Conservation (phyloP, 2,329 filamentous ascomycete species). For the Fusarium staphyleae region DNA sequence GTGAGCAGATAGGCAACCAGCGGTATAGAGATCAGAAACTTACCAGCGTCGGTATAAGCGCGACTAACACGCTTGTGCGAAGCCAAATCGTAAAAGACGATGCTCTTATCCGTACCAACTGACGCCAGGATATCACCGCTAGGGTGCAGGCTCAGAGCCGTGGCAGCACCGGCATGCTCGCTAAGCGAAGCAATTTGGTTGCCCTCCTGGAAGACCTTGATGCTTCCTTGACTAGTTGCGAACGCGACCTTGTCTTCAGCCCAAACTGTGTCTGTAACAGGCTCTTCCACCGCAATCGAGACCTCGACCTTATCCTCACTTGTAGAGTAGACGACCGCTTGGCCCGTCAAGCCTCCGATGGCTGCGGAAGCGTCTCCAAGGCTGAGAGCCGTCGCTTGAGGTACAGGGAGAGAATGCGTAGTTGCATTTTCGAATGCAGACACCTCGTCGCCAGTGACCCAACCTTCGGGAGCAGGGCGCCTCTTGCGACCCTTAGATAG, state of each 20-base stretch:
- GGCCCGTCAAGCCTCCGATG: constrained; percentile 76
- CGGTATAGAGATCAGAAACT: constrained; percentile 46
- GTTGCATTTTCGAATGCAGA: constrained; percentile 54
- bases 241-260: constrained; percentile 73
- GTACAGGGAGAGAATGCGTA: constrained; percentile 56
- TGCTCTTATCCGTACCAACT: constrained; percentile 89
- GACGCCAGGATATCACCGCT: constrained; percentile 84
- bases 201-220: constrained; percentile 82
- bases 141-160: constrained; percentile 80
- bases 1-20: constrained; percentile 6
- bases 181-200: constrained; percentile 72
- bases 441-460: constrained; percentile 80
- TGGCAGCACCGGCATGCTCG: constrained; percentile 85
- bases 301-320: constrained; percentile 72
- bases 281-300: constrained; percentile 69
- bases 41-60: constrained; percentile 81
- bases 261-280: constrained; percentile 72
- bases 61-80: constrained; percentile 74
- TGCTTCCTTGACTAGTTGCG: constrained; percentile 75
- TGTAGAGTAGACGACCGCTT: constrained; percentile 77
- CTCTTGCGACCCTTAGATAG: constrained; percentile 90
- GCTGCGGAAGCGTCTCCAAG: constrained; percentile 70
- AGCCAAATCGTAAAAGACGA: constrained; percentile 84
- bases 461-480: constrained; percentile 82
- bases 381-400: constrained; percentile 58